Conservation (phyloP, 345 rosid genomes). For the Psidium friedrichsthalianum region DNA sequence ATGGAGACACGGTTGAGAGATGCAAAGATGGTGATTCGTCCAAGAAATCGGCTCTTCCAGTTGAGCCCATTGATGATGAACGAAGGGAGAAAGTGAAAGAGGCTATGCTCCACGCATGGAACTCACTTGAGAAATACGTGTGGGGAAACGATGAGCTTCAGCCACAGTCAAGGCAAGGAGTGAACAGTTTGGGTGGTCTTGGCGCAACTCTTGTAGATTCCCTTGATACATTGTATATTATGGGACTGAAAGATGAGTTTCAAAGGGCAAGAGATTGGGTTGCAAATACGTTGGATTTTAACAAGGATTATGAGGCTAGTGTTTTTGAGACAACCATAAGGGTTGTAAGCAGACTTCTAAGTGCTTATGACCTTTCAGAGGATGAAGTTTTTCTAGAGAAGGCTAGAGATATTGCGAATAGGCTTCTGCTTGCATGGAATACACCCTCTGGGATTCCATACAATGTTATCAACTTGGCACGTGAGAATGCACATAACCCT, state of each 20-base stretch:
- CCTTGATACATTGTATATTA: slow-evolving; percentile 82
- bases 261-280: slow-evolving; percentile 96
- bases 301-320: slow-evolving; percentile 91
- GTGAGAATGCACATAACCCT: slow-evolving; percentile 69
- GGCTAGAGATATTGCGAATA: slow-evolving; percentile 91
- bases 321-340: slow-evolving; percentile 99
- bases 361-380: slow-evolving; percentile 87
- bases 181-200: slow-evolving; percentile 94
- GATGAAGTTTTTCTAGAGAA: slow-evolving; percentile 87
- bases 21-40: not conserved
- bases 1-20: slow-evolving; percentile 14
- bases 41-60: slow-evolving; percentile 16
- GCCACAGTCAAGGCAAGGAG: slow-evolving; percentile 85
- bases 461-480: slow-evolving; percentile 73
- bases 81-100: slow-evolving; percentile 88
- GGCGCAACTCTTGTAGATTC: slow-evolving; percentile 88
- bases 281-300: slow-evolving; percentile 79
- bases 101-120: slow-evolving; percentile 98
- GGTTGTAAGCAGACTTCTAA: slow-evolving; percentile 97
- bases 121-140: slow-evolving; percentile 89
- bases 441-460: slow-evolving; percentile 80
- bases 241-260: slow-evolving; percentile 86
- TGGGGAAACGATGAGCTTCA: slow-evolving; percentile 98
- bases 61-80: slow-evolving; percentile 50
- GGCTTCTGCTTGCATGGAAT: slow-evolving; percentile 94